Conservation (phyloP, 805 yeast genomes). For the Suhomyces canberraensis region DNA sequence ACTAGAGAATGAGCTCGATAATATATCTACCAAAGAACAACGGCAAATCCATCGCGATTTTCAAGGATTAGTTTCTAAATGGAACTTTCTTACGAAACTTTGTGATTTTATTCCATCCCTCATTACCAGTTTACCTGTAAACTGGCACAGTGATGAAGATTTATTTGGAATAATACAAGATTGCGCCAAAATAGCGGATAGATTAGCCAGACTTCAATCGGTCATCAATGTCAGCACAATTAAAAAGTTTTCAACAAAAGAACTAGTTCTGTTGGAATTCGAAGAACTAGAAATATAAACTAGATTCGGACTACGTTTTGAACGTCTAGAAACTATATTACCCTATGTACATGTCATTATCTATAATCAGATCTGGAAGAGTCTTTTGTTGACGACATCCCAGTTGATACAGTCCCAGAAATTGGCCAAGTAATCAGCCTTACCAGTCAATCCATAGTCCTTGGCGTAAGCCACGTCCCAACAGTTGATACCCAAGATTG, state of each 20-base stretch:
- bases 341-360: background rate
- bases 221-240: slow-evolving; percentile 15
- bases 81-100: slow-evolving; percentile 18
- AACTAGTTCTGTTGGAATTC: slow-evolving; percentile 22
- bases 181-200: slow-evolving; percentile 22
- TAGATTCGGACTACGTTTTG: background rate
- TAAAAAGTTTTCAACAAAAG: slow-evolving; percentile 13
- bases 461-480: slow-evolving; percentile 88
- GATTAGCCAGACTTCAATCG: slow-evolving; percentile 14
- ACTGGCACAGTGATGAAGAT: slow-evolving; percentile 34
- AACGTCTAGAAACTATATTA: background rate
- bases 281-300: slow-evolving; percentile 9
- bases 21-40: slow-evolving; percentile 4
- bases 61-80: slow-evolving; percentile 13
- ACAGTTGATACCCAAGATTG: slow-evolving; percentile 71
- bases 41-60: slow-evolving; percentile 6
- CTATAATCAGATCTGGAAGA: slow-evolving; percentile 29
- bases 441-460: slow-evolving; percentile 82
- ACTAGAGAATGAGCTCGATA: slow-evolving; percentile 4
- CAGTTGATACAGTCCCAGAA: slow-evolving; percentile 82
- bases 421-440: slow-evolving; percentile 65
- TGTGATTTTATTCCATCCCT: slow-evolving; percentile 31
- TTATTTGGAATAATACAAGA: slow-evolving; percentile 25
- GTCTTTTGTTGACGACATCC: slow-evolving; percentile 61
- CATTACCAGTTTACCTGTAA: slow-evolving; percentile 30